These are phyloP conservation scores for Colletotrichum sp. DNA, from an alignment of 2,329 filamentous ascomycete genomes.

Conservation along the genomic window DNA sequence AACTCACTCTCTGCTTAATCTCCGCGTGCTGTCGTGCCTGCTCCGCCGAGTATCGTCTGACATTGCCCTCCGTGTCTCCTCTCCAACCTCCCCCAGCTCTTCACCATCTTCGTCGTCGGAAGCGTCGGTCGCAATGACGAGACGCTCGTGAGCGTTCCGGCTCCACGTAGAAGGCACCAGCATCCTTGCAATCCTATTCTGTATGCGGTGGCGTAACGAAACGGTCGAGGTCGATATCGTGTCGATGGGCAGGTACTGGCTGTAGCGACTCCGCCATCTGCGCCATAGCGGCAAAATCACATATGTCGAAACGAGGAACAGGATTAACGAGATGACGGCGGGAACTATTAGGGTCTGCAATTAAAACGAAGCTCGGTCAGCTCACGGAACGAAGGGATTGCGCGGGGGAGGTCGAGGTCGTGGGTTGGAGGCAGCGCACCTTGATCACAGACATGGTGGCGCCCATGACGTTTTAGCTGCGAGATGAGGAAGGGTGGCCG, in stretches of 20 bases:
- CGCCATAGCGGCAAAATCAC: conserved; percentile 72
- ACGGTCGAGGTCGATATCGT: conserved; percentile 63
- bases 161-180: conserved; percentile 56
- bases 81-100: conserved; percentile 67
- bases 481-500: background rate
- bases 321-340: conserved; percentile 70
- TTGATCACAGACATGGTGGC: conserved; percentile 39
- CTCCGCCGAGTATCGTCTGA: conserved; percentile 39
- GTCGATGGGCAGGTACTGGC: conserved; percentile 75
- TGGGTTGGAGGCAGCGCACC: conserved; percentile 23
- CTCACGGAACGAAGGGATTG: background rate
- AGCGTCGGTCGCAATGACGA: conserved; percentile 44
- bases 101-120: conserved; percentile 68
- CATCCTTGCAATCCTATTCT: conserved; percentile 42
- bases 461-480: conserved; percentile 31
- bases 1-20: conserved; percentile 76
- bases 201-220: conserved; percentile 58
- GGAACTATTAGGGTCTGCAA: conserved; percentile 72
- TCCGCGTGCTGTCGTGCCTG: conserved; percentile 54
- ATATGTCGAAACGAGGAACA: conserved; percentile 72
- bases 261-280: conserved; percentile 72
- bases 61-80: conserved; percentile 47
- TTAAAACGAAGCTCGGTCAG: conserved; percentile 1
- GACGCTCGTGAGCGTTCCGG: conserved; percentile 41
- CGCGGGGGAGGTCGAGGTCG: conserved; percentile 27